Base-by-base conservation (phyloP, 352 stramenopile species). In the Globisporangium uncinulatum region DNA sequence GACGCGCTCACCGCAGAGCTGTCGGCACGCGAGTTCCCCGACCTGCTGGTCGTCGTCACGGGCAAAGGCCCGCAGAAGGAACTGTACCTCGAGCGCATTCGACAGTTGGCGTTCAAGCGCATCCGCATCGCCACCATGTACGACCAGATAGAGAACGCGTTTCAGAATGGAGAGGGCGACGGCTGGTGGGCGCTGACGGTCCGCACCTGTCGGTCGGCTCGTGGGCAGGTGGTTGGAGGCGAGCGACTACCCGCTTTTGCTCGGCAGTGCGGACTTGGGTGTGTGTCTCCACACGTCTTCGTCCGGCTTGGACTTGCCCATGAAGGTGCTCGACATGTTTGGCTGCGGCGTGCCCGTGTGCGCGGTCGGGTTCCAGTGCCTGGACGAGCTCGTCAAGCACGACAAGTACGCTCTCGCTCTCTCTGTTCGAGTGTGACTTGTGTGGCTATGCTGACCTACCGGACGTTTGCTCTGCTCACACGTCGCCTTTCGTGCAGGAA, bases 291-390 rank as follows among this genome's bases (percentile, higher is more conserved):
- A 99, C 79, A 99, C 95, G 10, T 99, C 94, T 5, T 99, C 96
- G 3, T 98, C 89, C 6, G 97, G 97, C 0, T 71, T 99, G 36
- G 97, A 99, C 73, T 71, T 99, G 44, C 97, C 97, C 6, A 99
- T 99, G 97, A 99, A 99, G 59, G 96, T 99, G 45, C 75, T 99
- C 36, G 97, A 99, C 74, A 98, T 99, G 92, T 99, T 99, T 81
- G 97, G 97, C 37, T 97, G 89, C 58, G 83, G 87, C 14, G 76
- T 99, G 37, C 97, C 97, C 17, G 97, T 99, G 0, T 98, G 95
- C 65, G 97, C 97, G 4, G 83, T 98, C 34, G 75, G 73, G 43
- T 99, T 99, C 79, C 73, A 89, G 53, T 98, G 94, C 61, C 70
- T 99, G n/a, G 66, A 74, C 32, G 97, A 99, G 69, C 87, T 99